These are phyloP conservation scores for Phytophthora pisi DNA, from an alignment of 352 stramenopile species.

Conservation along the genomic window DNA sequence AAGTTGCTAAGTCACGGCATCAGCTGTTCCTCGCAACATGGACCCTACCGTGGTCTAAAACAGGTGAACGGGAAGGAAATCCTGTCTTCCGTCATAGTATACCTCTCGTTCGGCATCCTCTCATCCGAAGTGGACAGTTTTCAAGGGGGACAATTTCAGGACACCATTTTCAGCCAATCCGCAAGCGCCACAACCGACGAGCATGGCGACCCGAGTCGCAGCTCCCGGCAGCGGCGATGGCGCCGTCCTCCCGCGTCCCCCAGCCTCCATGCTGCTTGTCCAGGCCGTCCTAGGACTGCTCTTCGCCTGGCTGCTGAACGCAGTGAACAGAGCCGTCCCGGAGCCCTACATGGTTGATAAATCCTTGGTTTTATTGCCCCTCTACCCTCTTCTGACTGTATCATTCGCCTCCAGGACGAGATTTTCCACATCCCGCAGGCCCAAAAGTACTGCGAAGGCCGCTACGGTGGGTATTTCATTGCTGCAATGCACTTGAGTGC, in stretches of 20 bases:
- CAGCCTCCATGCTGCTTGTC: conserved; percentile 9
- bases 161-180: conserved; percentile 9
- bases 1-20: too few species aligned
- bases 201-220: not conserved
- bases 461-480: conserved; percentile 49
- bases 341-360: conserved; percentile 75
- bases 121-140: not conserved
- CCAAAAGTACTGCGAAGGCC: conserved; percentile 77
- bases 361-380: not conserved
- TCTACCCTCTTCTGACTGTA: not conserved
- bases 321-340: conserved; percentile 45
- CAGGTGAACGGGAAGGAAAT: not conserved
- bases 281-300: conserved; percentile 22
- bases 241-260: conserved; percentile 1
- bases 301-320: conserved; percentile 36
- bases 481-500: not conserved
- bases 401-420: conserved; percentile 62
- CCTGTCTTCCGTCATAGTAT: not conserved
- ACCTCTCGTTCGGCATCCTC: not conserved
- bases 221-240: not conserved
- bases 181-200: not conserved
- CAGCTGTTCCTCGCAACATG: not conserved
- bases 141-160: not conserved
- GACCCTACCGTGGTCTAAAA: not conserved
- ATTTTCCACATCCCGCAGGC: conserved; percentile 86